Evolutionary conservation across 2,329 filamentous ascomycete genomes (phyloP).

Genomic region (Colletotrichum lindemuthianum): DNA sequence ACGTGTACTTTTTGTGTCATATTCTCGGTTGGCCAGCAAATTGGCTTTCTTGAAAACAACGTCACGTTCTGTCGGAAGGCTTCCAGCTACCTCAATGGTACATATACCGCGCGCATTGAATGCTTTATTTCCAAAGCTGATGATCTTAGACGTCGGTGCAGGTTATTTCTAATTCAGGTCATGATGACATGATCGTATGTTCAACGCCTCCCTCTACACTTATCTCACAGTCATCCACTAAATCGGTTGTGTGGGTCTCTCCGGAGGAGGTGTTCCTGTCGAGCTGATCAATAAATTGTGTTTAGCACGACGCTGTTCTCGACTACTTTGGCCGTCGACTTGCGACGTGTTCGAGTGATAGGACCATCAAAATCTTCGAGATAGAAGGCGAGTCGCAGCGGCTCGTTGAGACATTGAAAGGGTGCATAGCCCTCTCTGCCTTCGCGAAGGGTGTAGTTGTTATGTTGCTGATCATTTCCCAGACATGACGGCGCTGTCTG

Average conservation of each 20-base stretch:
- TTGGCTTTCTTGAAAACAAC: too few species aligned
- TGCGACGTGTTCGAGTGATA: slow-evolving; percentile 96
- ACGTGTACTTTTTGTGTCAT: too few species aligned
- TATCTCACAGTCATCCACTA: neutral
- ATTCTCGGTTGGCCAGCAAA: too few species aligned
- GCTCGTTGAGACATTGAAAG: slow-evolving; percentile 91
- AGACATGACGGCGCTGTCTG: slow-evolving; percentile 98
- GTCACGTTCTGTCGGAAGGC: too few species aligned
- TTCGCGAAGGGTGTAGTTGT: neutral
- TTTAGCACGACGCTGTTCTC: slow-evolving; percentile 93
- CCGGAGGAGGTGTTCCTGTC: neutral
- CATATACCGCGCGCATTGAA: too few species aligned
- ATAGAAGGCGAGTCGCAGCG: slow-evolving; percentile 93
- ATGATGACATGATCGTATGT: slow-evolving; percentile 99
- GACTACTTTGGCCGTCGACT: slow-evolving; percentile 98
- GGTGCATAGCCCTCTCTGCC: slow-evolving; percentile 61
- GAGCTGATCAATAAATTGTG: neutral
- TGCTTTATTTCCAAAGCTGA: too few species aligned
- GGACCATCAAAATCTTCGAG: slow-evolving; percentile 99
- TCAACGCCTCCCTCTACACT: slow-evolving; percentile 2
- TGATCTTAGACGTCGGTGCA: slow-evolving; percentile 46
- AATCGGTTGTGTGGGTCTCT: neutral
- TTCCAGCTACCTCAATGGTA: too few species aligned
- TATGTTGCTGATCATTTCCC: slow-evolving; percentile 24
- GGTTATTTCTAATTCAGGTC: slow-evolving; percentile 62